Base-by-base conservation (phyloP, 2,329 filamentous ascomycete species). In the Hymenoscyphus albidus region DNA sequence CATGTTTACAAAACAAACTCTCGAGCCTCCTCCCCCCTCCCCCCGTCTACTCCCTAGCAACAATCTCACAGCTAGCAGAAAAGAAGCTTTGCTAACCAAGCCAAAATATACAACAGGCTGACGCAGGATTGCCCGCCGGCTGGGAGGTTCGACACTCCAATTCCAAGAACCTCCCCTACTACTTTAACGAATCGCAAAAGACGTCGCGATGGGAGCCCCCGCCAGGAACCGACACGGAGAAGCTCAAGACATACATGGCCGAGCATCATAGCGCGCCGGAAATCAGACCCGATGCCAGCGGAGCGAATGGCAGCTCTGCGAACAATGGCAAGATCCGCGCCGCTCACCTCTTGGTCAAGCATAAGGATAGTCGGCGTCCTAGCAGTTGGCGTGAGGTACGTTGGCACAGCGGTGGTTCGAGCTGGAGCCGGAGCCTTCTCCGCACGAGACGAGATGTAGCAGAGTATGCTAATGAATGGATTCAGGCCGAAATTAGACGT, bases 131-230 rank as follows among this genome's bases (percentile, higher is more conserved):
- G 69, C 93, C 93, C 68, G 78, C 87, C 59, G 87, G 88, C 77
- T 97, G 94, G 93, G 95, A 98, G 81, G 92, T 99, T 76, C 92
- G 95, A 77, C 92, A 96, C 81, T 97, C 92, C 78, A 96, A 97
- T 82, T 96, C 92, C 79, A 98, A 97, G 83, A 96, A 96, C 80
- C 89, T 98, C 42, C 95, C 95, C 44, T 99, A 99, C 83, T 99
- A 98, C 83, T 98, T 97, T 89, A 96, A 97, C 80, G 82, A 89
- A 57, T 81, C 80, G 71, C 91, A 92, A 69, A 94, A 93, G 77
- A 88, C 92, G 76, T 98, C 95, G 68, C 87, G 92, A 79, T 99
- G 95, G 95, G 95, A 98, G 76, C 94, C 95, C 2, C 95, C 95
- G 9, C 77, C 85, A 56, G 91, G 89, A 69, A 95, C 93, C 72